Conservation (phyloP, 805 yeast genomes). For the Suhomyces sp. region DNA sequence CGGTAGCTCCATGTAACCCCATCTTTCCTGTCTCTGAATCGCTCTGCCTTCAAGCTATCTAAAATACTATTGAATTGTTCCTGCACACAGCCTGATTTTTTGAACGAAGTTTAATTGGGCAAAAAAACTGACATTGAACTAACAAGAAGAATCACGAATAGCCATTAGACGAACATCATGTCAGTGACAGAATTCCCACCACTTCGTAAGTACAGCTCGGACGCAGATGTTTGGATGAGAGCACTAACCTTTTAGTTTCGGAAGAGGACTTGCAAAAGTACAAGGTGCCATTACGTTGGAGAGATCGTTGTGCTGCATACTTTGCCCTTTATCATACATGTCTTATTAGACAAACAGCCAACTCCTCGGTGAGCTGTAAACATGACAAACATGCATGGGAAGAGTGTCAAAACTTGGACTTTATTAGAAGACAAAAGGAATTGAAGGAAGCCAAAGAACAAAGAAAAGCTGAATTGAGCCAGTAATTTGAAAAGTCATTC, state of each 20-base stretch:
- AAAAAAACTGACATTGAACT: background rate
- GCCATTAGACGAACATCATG: constrained; percentile 15
- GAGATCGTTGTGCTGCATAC: constrained; percentile 77
- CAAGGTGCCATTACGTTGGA: constrained; percentile 72
- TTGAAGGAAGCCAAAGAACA: constrained; percentile 53
- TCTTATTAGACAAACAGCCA: constrained; percentile 42
- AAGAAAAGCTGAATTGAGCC: constrained; percentile 23
- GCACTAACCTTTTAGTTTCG: constrained; percentile 48
- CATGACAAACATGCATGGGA: constrained; percentile 83
- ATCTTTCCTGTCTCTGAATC: background rate
- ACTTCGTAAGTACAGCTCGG: constrained; percentile 31
- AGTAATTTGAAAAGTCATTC: background rate
- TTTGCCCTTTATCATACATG: constrained; percentile 44
- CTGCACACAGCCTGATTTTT: constrained; percentile 5
- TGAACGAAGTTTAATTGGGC: constrained; percentile 15
- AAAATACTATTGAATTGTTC: background rate
- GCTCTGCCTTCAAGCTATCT: background rate
- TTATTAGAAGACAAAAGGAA: constrained; percentile 75
- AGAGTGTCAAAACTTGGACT: constrained; percentile 79
- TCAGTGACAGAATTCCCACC: constrained; percentile 42
- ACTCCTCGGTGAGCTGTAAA: constrained; percentile 52
- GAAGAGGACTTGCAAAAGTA: constrained; percentile 81
- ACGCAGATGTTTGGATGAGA: background rate
- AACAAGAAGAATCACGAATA: background rate
- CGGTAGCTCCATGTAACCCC: background rate